phyloP scores from a whole-genome alignment of 495 filamentous ascomycete species.

The Staphylotrichum longicolle region DNA sequence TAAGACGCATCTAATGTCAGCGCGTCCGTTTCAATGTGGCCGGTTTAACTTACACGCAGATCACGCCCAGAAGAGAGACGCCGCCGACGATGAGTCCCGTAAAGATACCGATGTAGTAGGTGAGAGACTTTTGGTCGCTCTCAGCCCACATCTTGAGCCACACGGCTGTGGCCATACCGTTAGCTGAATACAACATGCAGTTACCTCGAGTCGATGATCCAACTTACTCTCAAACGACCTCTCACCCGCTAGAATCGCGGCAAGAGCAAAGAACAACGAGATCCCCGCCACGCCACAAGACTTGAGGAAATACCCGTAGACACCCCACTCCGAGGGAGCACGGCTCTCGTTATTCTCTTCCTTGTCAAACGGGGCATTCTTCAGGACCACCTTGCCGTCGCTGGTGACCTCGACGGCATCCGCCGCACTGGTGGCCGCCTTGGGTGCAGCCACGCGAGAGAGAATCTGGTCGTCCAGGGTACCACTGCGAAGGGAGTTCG shows the following conservation, averaged over 20 bases:
- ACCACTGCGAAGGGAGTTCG: constrained; percentile 6
- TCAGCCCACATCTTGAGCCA: constrained; percentile 20
- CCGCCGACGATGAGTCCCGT: constrained; percentile 15
- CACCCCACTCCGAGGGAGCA: constrained; percentile 12
- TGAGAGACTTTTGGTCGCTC: background rate
- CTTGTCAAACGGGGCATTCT: constrained; percentile 8
- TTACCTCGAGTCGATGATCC: background rate
- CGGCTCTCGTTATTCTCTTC: constrained; percentile 11
- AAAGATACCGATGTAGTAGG: constrained; percentile 14
- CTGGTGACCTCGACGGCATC: constrained; percentile 14
- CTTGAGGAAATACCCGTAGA: constrained; percentile 14
- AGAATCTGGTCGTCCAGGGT: constrained; percentile 10
- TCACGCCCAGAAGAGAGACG: constrained; percentile 5
- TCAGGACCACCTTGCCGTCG: constrained; percentile 13
- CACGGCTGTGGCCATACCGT: background rate
- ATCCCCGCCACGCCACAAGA: constrained; percentile 1
- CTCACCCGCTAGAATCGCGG: constrained; percentile 10
- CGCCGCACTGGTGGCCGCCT: constrained; percentile 4
- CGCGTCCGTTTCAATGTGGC: too few species aligned
- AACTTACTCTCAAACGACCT: constrained; percentile 17
- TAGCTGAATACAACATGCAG: background rate
- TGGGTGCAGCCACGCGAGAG: constrained; percentile 5
- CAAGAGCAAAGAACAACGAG: constrained; percentile 9
- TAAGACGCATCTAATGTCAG: background rate
- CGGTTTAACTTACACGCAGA: constrained; percentile 8